Evolutionary conservation across 306 rosid genomes (phyloP).

Genomic region (Macrotyloma uniflorum): DNA sequence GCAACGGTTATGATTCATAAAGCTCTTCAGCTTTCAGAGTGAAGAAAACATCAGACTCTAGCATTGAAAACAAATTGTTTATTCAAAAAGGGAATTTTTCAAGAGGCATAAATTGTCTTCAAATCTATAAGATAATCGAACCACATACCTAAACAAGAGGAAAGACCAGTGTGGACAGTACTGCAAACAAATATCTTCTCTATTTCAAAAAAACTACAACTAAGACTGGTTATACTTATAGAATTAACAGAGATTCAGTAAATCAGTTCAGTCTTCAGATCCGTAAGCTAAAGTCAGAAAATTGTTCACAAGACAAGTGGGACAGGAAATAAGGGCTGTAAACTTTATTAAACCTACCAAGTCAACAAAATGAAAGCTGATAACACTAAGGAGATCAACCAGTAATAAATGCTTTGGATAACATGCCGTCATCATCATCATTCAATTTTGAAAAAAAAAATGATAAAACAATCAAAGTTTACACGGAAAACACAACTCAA

Average conservation of each 20-base stretch:
- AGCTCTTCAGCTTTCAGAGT: slow-evolving; percentile 1
- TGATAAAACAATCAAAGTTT: slow-evolving; percentile 8
- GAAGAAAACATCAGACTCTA: slow-evolving; percentile 18
- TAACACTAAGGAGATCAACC: neutral
- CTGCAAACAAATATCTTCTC: slow-evolving; percentile 10
- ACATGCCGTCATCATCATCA: neutral
- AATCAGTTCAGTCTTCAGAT: slow-evolving; percentile 20
- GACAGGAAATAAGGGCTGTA: neutral
- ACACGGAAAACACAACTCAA: slow-evolving; percentile 12
- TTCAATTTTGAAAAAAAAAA: neutral
- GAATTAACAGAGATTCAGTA: neutral
- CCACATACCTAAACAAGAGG: slow-evolving; percentile 1
- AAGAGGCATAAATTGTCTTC: neutral
- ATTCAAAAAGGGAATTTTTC: slow-evolving; percentile 6
- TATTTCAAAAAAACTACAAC: neutral
- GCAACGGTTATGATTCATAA: neutral
- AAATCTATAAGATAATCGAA: neutral
- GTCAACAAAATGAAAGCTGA: neutral
- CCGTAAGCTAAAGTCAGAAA: neutral
- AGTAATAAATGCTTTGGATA: slow-evolving; percentile 1
- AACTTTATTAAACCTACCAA: neutral
- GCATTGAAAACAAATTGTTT: slow-evolving; percentile 9
- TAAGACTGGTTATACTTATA: neutral
- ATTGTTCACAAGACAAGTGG: neutral
- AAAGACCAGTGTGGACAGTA: neutral